Conservation (phyloP, 108 stramenopile species). For the Discostella stelligeroides region DNA sequence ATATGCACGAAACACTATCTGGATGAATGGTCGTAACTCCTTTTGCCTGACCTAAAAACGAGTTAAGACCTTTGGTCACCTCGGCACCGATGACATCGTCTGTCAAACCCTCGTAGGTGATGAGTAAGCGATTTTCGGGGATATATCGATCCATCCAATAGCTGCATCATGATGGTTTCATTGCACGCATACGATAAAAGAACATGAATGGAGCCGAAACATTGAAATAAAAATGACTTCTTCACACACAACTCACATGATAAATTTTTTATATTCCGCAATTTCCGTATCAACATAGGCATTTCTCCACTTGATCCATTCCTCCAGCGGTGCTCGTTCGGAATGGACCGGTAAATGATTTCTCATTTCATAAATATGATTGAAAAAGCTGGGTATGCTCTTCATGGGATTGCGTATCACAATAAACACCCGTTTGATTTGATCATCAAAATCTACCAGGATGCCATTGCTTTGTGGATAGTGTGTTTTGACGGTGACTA, state of each 20-base stretch:
- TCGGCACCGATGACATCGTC: constrained; percentile 47
- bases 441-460: constrained; percentile 37
- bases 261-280: constrained; percentile 49
- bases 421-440: constrained; percentile 41
- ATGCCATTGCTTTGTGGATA: constrained; percentile 57
- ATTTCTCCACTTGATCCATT: constrained; percentile 62
- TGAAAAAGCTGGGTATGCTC: constrained; percentile 53
- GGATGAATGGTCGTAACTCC: constrained; percentile 41
- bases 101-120: constrained; percentile 53
- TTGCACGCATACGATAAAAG: not conserved
- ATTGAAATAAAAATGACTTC: not conserved
- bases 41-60: constrained; percentile 35
- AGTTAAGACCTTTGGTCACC: constrained; percentile 44
- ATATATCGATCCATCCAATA: constrained; percentile 55
- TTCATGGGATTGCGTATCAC: constrained; percentile 56
- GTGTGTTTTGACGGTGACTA: constrained; percentile 60
- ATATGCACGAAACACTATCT: constrained; percentile 45
- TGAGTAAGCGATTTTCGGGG: constrained; percentile 42
- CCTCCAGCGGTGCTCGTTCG: constrained; percentile 52
- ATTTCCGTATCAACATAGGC: constrained; percentile 51
- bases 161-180: not conserved
- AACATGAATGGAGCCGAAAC: not conserved
- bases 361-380: constrained; percentile 58
- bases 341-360: constrained; percentile 56
- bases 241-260: constrained; percentile 28